Conservation (phyloP, 805 yeast species). For the Blastobotrys peoriensis region DNA sequence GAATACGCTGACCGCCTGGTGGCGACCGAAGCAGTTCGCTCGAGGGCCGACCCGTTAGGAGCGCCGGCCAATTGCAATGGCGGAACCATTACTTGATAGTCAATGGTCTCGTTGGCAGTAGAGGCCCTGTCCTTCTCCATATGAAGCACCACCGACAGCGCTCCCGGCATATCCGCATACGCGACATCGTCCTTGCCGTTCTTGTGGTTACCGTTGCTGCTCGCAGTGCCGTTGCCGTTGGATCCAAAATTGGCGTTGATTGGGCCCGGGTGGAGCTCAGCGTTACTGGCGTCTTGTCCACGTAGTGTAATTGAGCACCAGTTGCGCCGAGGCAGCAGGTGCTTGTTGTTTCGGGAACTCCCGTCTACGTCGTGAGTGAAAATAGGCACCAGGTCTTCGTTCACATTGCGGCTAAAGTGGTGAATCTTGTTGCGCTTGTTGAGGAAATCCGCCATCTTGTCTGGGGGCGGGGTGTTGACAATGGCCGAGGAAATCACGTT, state of each 20-base stretch:
- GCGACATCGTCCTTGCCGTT: slow-evolving; percentile 9
- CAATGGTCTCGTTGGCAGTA: slow-evolving; percentile 47
- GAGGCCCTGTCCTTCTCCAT: slow-evolving; percentile 58
- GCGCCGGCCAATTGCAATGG: slow-evolving; percentile 5
- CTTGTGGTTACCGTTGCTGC: slow-evolving; percentile 3
- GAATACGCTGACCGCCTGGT: too few species aligned
- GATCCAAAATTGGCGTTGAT: not conserved
- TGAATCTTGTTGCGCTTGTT: slow-evolving; percentile 64
- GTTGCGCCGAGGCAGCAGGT: slow-evolving; percentile 51
- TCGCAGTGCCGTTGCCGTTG: not conserved
- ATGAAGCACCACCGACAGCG: slow-evolving; percentile 64
- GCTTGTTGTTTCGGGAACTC: slow-evolving; percentile 39
- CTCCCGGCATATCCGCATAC: slow-evolving; percentile 21
- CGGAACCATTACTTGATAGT: slow-evolving; percentile 70
- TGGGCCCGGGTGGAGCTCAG: slow-evolving; percentile 10
- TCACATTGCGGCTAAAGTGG: slow-evolving; percentile 49
- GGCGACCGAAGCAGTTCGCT: not conserved
- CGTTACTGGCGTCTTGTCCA: slow-evolving; percentile 7
- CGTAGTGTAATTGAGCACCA: slow-evolving; percentile 41
- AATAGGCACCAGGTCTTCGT: slow-evolving; percentile 76
- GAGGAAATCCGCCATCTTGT: slow-evolving; percentile 70
- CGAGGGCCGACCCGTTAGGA: not conserved
- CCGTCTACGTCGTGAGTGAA: slow-evolving; percentile 59
- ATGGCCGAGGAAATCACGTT: slow-evolving; percentile 89
- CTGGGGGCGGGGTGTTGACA: slow-evolving; percentile 89